Base-by-base conservation (phyloP, 2,329 filamentous ascomycete genomes). In the Penicillium sp. region DNA sequence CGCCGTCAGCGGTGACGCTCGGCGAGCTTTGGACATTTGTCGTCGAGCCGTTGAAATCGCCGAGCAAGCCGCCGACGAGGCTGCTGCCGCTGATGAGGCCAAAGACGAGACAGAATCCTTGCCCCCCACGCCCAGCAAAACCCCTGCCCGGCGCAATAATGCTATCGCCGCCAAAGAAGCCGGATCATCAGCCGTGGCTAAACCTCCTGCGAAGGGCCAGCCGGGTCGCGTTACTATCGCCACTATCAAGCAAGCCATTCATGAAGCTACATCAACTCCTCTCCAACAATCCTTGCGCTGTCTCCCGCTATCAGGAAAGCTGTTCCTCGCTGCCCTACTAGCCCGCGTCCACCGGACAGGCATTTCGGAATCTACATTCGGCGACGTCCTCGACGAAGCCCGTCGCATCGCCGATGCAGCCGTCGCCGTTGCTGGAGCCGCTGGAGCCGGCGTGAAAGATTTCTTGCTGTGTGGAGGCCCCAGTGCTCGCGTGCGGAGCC, bases 41-140 rank as follows among this genome's bases (percentile, higher is more conserved):
- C 85, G 94, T 31, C 85, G 94, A 61, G 94, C 94, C 1, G 94
- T 99, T 14, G 94, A 99, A 75, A 86, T 99, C 26, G 94, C 93
- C 31, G 94, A 99, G 74, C 82, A 88, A 48, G 88, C 93, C 52
- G 73, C 76, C 67, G 75, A 82, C 45, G 63, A 69, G 72, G 60
- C 65, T 49, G 56, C 61, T 22, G 55, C 50, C 16, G 58, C 64
- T 40, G 62, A 64, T 16, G 50, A 59, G 6, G 56, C 47, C 40
- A 56, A 65, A 24, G 70, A 72, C 6, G 71, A 74, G 29, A 63
- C 64, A 10, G 70, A 72, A n/a, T 69, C 67, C 5, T 60, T 73
- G n/a, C 74, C 75, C 11, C 69, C 75, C 14, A 79, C 78, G 22
- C 77, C 78, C 7, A 79, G 73, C 62, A 78, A 78, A 56, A 76